Base-by-base conservation (phyloP, 2,329 filamentous ascomycete genomes). In the Trichoderma afroharzianum region DNA sequence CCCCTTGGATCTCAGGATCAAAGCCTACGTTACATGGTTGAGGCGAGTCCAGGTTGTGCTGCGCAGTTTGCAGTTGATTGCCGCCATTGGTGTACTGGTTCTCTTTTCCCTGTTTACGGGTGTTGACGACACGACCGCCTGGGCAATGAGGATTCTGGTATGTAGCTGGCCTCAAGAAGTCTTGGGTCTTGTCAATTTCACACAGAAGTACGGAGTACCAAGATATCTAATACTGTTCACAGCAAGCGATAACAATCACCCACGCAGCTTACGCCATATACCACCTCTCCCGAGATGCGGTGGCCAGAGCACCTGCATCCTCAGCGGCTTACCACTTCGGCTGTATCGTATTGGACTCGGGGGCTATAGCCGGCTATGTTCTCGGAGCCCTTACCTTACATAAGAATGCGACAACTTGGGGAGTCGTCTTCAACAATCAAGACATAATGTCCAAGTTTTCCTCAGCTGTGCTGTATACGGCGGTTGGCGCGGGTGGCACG, bases 241-340 rank as follows among this genome's bases (percentile, higher is more conserved):
- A 97, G 94, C 90, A 93, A 71, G 92, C 89, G n/a, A 85, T 95
- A 53, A 91, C 92, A 66, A 87, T 91, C 61, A 76, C 93, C 5
- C 90, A 94, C 79, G 90, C 88, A 18, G 77, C 90, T 21, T 98
- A 98, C 80, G 93, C 88, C 55, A 87, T 97, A 72, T 96, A 93
- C 77, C 94, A 98, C 79, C 88, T 97, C 50, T 85, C 88, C 15
- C 89, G 93, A 36, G 88, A 91, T 47, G 88, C 93, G 1, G 89
- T 89, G 62, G 88, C 86, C 58, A 90, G 94, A 66, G 90, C 94
- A 0, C 91, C 95, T 0, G 91, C 86, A 4, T 97, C 93, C 26
- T 93, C 94, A 21, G 91, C 93, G 15, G 95, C 93, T 74, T 98
- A 98, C 81, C 94, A 97, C 81, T 83, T 96, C 71, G 98, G 98